Evolutionary conservation across 2,329 filamentous ascomycete genomes (phyloP), one percentile per base, ranked within the genome.

Genomic region (Chaetomiaceae sp.): DNA sequence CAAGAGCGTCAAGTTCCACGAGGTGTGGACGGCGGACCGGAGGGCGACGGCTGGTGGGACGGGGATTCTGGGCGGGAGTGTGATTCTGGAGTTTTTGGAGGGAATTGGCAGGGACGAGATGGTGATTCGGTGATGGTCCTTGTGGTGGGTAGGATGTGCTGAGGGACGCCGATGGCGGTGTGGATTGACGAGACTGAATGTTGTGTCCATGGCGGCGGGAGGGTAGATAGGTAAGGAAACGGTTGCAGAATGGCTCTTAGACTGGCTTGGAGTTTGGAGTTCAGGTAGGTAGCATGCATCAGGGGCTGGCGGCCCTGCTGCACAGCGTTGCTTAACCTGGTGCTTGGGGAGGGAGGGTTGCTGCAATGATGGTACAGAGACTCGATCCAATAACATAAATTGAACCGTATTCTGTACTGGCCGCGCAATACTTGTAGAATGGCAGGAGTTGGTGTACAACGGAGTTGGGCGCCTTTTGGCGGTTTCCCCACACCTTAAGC

Each of bases 1-100:
- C 66, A 84, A 88, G 62, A 94, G 81, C 57, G 85, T 97, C 65
- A 93, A 93, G 62, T 97, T 97, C 59, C 89, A 97, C 64, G 90
- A 97, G 68, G 81, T 98, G 10, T 97, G 90, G 93, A 75, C 77
- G n/a, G 76, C 78, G 2, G 70, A 75, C 33, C 73, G 69, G 56
- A 83, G 77, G 58, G 68, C 70, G 8, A 76, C 73, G 17, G 65
- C 70, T 18, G 65, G 67, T 9, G 71, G 73, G 12, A 71, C 69
- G 34, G 81, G 86, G 2, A 70, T 87, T 52, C 69, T 95, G 19
- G 87, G 86, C 11, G 86, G 88, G 4, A 94, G 88, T 66, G 82
- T 86, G 62, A 94, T 96, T 53, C 73, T 95, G 26, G 89, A 95
- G 62, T 80, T 80, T 17, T 68, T 89, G 45, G 84, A 94, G 62